A percentile compares a stretch with the other conserved stretches of the same genome.
Conservation (phyloP, 2,329 filamentous ascomycete species). For the Fusarium lyarnte region DNA sequence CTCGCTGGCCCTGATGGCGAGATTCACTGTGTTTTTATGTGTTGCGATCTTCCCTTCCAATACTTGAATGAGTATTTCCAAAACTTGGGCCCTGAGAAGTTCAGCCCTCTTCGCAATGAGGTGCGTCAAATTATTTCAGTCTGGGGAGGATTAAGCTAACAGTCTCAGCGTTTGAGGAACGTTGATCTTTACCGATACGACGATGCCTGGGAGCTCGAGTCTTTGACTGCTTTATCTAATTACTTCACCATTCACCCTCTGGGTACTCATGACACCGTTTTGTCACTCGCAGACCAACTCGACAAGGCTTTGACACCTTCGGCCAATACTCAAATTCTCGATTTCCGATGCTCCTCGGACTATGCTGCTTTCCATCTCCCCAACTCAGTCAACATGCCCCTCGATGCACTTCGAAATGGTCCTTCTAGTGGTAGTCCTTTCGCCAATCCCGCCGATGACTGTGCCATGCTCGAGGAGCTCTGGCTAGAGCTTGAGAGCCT, state of each 20-base stretch:
- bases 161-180: constrained; percentile 53
- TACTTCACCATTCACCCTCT: constrained; percentile 46
- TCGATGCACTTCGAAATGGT: constrained; percentile 49
- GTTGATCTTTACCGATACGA: constrained; percentile 66
- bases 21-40: constrained; percentile 67
- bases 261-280: constrained; percentile 37
- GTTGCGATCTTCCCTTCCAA: constrained; percentile 70
- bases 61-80: constrained; percentile 68
- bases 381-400: constrained; percentile 57
- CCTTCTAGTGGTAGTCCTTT: constrained; percentile 43
- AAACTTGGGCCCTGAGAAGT: constrained; percentile 59
- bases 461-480: constrained; percentile 55
- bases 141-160: constrained; percentile 22
- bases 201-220: constrained; percentile 61
- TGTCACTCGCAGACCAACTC: constrained; percentile 40
- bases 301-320: constrained; percentile 39
- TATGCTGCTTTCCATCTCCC: constrained; percentile 57
- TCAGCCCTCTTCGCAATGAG: constrained; percentile 58
- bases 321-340: constrained; percentile 52
- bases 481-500: constrained; percentile 60
- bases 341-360: constrained; percentile 54
- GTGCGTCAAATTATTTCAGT: constrained; percentile 23
- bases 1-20: constrained; percentile 57
- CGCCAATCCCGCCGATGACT: constrained; percentile 57
- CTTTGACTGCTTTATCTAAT: constrained; percentile 50